Percentiles rank a stretch among this genome's conserved stretches.
These are phyloP conservation scores for Elsinoe arachidis DNA, from an alignment of 2,329 filamentous ascomycete genomes.

Conservation along the genomic window DNA sequence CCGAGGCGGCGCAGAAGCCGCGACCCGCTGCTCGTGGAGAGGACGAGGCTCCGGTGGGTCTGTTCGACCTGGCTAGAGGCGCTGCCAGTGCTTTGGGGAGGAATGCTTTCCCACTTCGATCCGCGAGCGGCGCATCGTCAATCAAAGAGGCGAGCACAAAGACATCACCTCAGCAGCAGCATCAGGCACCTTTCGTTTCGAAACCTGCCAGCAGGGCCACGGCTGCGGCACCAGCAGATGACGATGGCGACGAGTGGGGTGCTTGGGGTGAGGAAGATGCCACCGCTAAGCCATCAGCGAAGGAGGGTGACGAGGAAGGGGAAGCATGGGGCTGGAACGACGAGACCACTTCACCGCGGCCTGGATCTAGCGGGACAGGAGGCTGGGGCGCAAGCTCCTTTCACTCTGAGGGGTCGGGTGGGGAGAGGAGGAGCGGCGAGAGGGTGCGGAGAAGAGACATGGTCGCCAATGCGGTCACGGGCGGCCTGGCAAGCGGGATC, in stretches of 20 bases:
- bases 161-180: conserved; percentile 15
- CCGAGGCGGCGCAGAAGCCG: neutral
- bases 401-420: neutral
- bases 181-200: neutral
- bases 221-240: too few relatives aligned
- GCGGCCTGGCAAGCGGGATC: conserved; percentile 52
- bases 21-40: conserved; percentile 28
- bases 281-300: neutral
- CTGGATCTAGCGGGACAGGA: neutral
- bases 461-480: conserved; percentile 56
- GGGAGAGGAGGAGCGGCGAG: conserved; percentile 18
- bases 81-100: conserved; percentile 41
- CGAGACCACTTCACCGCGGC: conserved; percentile 1
- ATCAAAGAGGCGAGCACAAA: conserved; percentile 19
- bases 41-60: conserved; percentile 44
- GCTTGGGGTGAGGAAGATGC: neutral
- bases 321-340: conserved; percentile 10
- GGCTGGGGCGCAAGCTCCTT: neutral
- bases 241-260: conserved; percentile 9
- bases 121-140: neutral
- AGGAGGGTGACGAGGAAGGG: conserved; percentile 7
- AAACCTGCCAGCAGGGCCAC: neutral
- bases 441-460: conserved; percentile 63
- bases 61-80: conserved; percentile 45
- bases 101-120: conserved; percentile 37